Evolutionary conservation across 108 stramenopile species (phyloP), one percentile per base, ranked within the genome.

Genomic region (Phaeodactylum tricornutum): DNA sequence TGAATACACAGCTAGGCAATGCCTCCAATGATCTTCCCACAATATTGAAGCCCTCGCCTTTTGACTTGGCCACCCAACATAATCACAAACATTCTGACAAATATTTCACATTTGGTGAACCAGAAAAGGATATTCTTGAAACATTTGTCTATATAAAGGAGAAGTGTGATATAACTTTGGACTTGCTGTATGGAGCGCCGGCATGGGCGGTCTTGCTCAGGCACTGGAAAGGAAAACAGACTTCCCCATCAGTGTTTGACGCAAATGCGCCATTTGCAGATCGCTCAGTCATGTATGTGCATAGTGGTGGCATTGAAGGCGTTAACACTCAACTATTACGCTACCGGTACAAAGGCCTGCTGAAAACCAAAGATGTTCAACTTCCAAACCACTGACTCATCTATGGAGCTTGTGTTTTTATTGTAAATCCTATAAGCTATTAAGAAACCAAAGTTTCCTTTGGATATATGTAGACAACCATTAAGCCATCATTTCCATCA

Each of bases 241-340:
- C 7, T 21, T 32, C n/a, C 34, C 27, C 11, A 40, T 37, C 8
- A 29, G 4, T n/a, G 23, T 62, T 65, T 43, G 67, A 71, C 25
- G 48, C 53, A 3, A 43, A 53, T 6, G 53, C 67, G 48, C 71
- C 69, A 0, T 59, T 82, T 31, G 59, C 52, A n/a, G 80, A 71
- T 30, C 64, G 77, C 16, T 70, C 79, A 45, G 47, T 94, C 14
- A 71, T 94, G 82, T 94, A 93, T 48, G 72, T 94, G 15, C 91
- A 96, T 47, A 77, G 76, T 40, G 95, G 95, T 32, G 95, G 95
- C 3, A 49, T 93, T 40, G 95, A 94, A 50, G 95, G 95, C 7
- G 61, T 94, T 15, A 50, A 71, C 19, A 90, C 81, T 41, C 91
- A 93, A 52, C 52, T 96, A 41, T 77, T 74, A 6, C 67, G 93